Base-by-base conservation (phyloP, 441 rosid genomes). In the Metrosideros polymorpha region DNA sequence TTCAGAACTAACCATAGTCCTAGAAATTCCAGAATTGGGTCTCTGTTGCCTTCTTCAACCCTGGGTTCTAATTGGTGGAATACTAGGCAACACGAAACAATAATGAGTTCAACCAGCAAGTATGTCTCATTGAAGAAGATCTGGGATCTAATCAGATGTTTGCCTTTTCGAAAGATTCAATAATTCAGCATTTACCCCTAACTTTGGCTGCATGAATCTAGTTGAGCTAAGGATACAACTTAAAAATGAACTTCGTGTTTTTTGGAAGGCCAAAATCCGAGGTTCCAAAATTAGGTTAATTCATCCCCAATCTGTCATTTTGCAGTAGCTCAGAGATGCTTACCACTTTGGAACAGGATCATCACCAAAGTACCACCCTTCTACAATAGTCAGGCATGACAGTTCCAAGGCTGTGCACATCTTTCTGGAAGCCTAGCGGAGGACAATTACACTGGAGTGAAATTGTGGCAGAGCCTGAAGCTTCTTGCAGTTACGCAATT, bases 401-500 rank as follows among this genome's bases (percentile, higher is more conserved):
- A 61, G 12, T 61, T 61, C 75, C 75, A 30, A 1, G 42, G 24
- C 75, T 0, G 42, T 30, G 3, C 12, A 61, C 25, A 8, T 61
- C 75, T 61, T 30, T 61, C 24, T 0, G 0, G 24, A 30, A 0
- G 75, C 42, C 3, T 17, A 30, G 24, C 1, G 12, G 1, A 15
- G 42, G 42, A 61, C 17, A 12, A 15, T 0, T 8, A 61, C 42
- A 2, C 42, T 17, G 0, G 12, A 1, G 42, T 6, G 25, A 8
- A 61, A 61, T 17, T 30, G 0, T 3, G 75, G 75, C 24, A 7
- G 0, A 17, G 12, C 12, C 75, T 30, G 6, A 30, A 61, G 42
- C 12, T 2, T 7, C 75, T 61, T 0, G 10, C 71, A 59, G 71
- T 29, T 0, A 6, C 2, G 9, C 0, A 59, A 29, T 0, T 59